Evolutionary conservation across 805 yeast species (phyloP).

Genomic region (Cyberlindnera euphorbiiphila): DNA sequence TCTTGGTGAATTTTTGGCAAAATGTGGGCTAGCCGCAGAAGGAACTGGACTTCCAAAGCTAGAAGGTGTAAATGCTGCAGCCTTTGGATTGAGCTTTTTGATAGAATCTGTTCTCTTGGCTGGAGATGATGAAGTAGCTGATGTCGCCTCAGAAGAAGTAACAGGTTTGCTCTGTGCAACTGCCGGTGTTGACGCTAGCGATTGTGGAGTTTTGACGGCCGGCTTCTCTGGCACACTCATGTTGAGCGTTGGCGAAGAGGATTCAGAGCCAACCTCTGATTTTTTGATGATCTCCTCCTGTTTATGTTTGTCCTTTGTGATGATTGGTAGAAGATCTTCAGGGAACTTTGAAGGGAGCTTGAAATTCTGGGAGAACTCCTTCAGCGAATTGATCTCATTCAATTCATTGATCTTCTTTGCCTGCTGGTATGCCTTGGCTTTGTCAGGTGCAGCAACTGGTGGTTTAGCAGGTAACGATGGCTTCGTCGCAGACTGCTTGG

Average conservation of each 20-base stretch:
- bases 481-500: conserved; percentile 28
- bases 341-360: conserved; percentile 57
- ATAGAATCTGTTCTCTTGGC: conserved; percentile 4
- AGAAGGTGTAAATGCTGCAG: conserved; percentile 36
- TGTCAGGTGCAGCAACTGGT: conserved; percentile 8
- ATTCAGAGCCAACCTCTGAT: conserved; percentile 14
- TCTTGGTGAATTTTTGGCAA: conserved; percentile 26
- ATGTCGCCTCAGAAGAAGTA: conserved; percentile 12
- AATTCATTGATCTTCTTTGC: conserved; percentile 43
- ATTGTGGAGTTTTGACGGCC: background rate
- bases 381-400: conserved; percentile 64
- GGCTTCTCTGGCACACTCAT: conserved; percentile 10
- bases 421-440: conserved; percentile 9
- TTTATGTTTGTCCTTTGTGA: conserved; percentile 62
- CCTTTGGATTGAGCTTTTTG: conserved; percentile 60
- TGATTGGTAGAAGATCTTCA: conserved; percentile 59
- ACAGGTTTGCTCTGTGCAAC: background rate
- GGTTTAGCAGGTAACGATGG: conserved; percentile 25
- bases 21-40: conserved; percentile 17
- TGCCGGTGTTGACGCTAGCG: conserved; percentile 1
- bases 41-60: conserved; percentile 15
- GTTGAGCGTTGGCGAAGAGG: conserved; percentile 21
- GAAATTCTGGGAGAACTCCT: conserved; percentile 77
- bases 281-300: conserved; percentile 53
- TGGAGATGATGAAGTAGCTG: too few species aligned